Conservation (phyloP, 106 monocot species). For the Allium cepa region DNA sequence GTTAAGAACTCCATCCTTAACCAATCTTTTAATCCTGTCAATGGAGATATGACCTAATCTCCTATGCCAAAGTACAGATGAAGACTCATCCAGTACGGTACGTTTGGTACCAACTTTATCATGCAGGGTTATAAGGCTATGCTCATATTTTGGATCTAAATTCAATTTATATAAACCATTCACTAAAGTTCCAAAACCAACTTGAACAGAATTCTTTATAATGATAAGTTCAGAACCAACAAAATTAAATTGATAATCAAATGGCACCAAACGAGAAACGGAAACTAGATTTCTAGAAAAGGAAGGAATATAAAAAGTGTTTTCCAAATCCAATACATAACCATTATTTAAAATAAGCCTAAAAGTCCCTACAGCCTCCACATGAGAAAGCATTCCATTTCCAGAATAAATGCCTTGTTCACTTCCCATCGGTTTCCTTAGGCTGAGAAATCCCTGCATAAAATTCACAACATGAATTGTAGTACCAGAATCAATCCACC, state of each 20-base stretch:
- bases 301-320: neutral
- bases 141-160: neutral
- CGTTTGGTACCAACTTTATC: neutral
- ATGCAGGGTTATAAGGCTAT: neutral
- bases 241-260: constrained; percentile 3
- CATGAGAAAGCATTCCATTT: too few relatives aligned
- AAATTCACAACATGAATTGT: too few relatives aligned
- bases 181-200: constrained; percentile 3
- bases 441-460: too few relatives aligned
- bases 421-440: too few relatives aligned
- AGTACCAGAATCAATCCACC: too few relatives aligned
- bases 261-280: neutral
- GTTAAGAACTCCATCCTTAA: too few relatives aligned
- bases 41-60: constrained; percentile 1
- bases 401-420: too few relatives aligned
- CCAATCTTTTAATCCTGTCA: too few relatives aligned
- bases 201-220: neutral
- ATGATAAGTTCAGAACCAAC: neutral
- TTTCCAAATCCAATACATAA: too few relatives aligned
- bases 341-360: too few relatives aligned
- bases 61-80: neutral
- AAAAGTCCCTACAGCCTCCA: too few relatives aligned
- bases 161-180: constrained; percentile 1
- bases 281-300: constrained; percentile 11
- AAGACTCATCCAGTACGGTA: neutral